Evolutionary conservation across 352 stramenopile species (phyloP).

Genomic region (Pythium scleroteichum): DNA sequence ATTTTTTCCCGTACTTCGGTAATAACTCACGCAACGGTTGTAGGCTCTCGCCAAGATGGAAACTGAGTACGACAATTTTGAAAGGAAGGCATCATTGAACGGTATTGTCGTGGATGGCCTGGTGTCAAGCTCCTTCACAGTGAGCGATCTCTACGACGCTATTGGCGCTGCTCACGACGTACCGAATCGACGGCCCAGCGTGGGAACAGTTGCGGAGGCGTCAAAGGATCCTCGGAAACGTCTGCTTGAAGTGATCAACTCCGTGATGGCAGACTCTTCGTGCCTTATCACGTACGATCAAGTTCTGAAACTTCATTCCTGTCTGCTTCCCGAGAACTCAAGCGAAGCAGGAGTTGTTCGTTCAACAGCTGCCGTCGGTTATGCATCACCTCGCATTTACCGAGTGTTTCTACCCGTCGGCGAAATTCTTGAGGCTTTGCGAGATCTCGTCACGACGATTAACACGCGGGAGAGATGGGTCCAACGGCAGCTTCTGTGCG

Average conservation of each 20-base stretch:
- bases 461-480: conserved; percentile 47
- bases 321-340: conserved; percentile 45
- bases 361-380: conserved; percentile 63
- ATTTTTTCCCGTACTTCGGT: not conserved
- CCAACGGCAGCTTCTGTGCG: conserved; percentile 57
- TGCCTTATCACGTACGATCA: conserved; percentile 60
- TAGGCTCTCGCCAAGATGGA: conserved; percentile 51
- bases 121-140: conserved; percentile 47
- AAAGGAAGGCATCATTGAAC: conserved; percentile 38
- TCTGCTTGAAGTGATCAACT: conserved; percentile 63
- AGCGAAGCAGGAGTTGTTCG: conserved; percentile 54
- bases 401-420: conserved; percentile 72
- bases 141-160: conserved; percentile 73
- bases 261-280: conserved; percentile 57
- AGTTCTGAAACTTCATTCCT: conserved; percentile 57
- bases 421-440: conserved; percentile 54
- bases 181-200: conserved; percentile 18
- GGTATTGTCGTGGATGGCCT: conserved; percentile 38
- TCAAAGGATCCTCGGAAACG: conserved; percentile 34
- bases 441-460: conserved; percentile 44
- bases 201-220: conserved; percentile 1
- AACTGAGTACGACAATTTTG: conserved; percentile 61
- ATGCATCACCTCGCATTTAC: conserved; percentile 78
- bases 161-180: conserved; percentile 64
- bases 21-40: not conserved